A percentile compares a stretch with the other conserved stretches of the same genome.
phyloP scores from a whole-genome alignment of 2,329 filamentous ascomycete genomes.

The Aureobasidium sp. region DNA sequence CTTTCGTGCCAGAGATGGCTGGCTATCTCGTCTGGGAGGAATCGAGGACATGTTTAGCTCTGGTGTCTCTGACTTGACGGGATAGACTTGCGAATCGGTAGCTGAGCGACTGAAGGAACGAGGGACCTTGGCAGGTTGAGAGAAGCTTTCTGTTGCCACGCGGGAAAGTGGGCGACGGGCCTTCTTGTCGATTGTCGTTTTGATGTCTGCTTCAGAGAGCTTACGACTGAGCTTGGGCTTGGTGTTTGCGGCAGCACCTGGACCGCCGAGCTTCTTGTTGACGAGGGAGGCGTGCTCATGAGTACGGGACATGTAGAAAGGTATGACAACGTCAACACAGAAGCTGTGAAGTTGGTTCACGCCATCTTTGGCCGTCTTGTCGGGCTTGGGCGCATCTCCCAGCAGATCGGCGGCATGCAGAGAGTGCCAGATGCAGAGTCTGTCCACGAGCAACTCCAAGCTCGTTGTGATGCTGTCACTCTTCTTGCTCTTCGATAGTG shows the following conservation, averaged over 20 bases:
- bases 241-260: constrained; percentile 64
- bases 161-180: constrained; percentile 64
- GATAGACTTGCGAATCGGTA: constrained; percentile 60
- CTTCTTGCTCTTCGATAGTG: constrained; percentile 57
- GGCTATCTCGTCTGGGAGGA: constrained; percentile 31
- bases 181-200: constrained; percentile 30
- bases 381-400: constrained; percentile 1
- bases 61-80: constrained; percentile 65
- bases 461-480: constrained; percentile 71
- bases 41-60: constrained; percentile 53
- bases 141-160: constrained; percentile 61
- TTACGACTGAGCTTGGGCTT: constrained; percentile 43
- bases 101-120: constrained; percentile 74
- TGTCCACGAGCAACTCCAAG: constrained; percentile 79
- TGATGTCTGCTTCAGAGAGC: constrained; percentile 38
- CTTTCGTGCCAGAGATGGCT: constrained; percentile 4
- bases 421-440: constrained; percentile 86
- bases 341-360: constrained; percentile 78
- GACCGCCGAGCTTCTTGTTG: constrained; percentile 81
- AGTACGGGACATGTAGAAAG: constrained; percentile 83
- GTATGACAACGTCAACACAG: constrained; percentile 82
- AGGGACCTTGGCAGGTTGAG: constrained; percentile 58
- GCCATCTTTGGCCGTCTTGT: constrained; percentile 27
- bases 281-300: constrained; percentile 75
- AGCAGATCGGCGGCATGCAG: constrained; percentile 62